Conservation (phyloP, 192 early-diverging fungal species). For the Coemansia sp. region DNA sequence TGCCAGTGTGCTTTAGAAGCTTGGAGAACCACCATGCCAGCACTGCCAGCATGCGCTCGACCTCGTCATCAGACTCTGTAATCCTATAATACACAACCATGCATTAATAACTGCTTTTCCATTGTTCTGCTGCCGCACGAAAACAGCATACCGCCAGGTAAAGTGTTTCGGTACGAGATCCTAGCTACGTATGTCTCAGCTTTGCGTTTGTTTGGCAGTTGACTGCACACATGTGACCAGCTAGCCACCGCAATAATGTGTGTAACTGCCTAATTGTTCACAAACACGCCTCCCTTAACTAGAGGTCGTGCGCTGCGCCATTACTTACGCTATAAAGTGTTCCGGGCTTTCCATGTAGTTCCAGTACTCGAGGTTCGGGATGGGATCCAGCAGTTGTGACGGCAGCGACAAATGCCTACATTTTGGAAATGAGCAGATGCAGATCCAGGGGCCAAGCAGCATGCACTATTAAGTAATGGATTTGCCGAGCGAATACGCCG, state of each 20-base stretch:
- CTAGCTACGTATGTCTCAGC: not conserved
- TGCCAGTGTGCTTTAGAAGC: conserved; percentile 62
- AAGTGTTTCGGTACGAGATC: not conserved
- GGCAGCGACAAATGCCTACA: conserved; percentile 69
- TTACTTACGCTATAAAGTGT: conserved; percentile 60
- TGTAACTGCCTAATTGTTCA: conserved; percentile 3
- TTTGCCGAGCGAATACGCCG: conserved; percentile 5
- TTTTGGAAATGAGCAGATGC: conserved; percentile 7
- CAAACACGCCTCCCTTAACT: not conserved
- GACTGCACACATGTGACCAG: not conserved
- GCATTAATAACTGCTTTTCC: conserved; percentile 6
- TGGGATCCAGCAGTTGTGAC: conserved; percentile 67
- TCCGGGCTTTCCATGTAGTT: conserved; percentile 77
- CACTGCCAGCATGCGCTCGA: conserved; percentile 69
- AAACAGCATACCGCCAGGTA: not conserved
- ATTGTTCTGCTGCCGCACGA: not conserved
- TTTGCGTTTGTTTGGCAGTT: not conserved
- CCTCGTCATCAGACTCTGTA: conserved; percentile 59
- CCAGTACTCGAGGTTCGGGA: conserved; percentile 75
- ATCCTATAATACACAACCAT: conserved; percentile 45
- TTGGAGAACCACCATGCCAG: conserved; percentile 74
- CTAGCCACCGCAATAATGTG: not conserved
- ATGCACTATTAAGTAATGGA: conserved; percentile 11
- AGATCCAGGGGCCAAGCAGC: not conserved
- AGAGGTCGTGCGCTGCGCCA: not conserved